Conservation (phyloP, 2,329 filamentous ascomycete species). For the Fusarium heterosporum region DNA sequence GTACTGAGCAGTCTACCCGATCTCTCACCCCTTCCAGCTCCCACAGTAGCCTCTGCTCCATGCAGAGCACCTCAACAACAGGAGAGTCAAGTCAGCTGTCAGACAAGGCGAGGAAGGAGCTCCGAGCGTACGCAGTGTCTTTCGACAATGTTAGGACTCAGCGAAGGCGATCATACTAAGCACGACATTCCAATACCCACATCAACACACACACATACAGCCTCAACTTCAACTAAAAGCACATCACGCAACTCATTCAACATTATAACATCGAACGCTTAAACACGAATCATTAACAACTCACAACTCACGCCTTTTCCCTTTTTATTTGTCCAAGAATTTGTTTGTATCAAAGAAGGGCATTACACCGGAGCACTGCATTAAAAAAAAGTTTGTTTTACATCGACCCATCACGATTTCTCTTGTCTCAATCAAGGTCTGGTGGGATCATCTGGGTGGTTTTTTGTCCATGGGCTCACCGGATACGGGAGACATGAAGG, state of each 20-base stretch:
- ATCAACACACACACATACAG: slow-evolving; percentile 15
- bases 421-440: slow-evolving; percentile 34
- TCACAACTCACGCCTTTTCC: slow-evolving; percentile 40
- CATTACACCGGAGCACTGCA: slow-evolving; percentile 63
- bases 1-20: slow-evolving; percentile 48
- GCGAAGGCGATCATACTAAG: slow-evolving; percentile 67
- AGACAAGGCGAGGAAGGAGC: slow-evolving; percentile 80
- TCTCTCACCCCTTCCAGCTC: slow-evolving; percentile 79
- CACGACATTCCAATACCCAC: slow-evolving; percentile 22
- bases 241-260: slow-evolving; percentile 50
- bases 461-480: slow-evolving; percentile 42
- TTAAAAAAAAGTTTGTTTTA: slow-evolving; percentile 57
- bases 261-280: slow-evolving; percentile 39
- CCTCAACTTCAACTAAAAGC: slow-evolving; percentile 19
- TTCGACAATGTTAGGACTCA: slow-evolving; percentile 83
- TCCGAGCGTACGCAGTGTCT: slow-evolving; percentile 86
- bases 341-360: slow-evolving; percentile 60
- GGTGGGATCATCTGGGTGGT: slow-evolving; percentile 42
- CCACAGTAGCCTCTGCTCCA: slow-evolving; percentile 84
- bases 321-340: slow-evolving; percentile 44
- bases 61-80: slow-evolving; percentile 71
- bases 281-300: slow-evolving; percentile 27
- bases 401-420: slow-evolving; percentile 41
- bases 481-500: slow-evolving; percentile 43
- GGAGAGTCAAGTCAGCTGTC: slow-evolving; percentile 72